Evolutionary conservation across 164 flowering plant genomes (phyloP).

Genomic region (Chimonanthus praecox): DNA sequence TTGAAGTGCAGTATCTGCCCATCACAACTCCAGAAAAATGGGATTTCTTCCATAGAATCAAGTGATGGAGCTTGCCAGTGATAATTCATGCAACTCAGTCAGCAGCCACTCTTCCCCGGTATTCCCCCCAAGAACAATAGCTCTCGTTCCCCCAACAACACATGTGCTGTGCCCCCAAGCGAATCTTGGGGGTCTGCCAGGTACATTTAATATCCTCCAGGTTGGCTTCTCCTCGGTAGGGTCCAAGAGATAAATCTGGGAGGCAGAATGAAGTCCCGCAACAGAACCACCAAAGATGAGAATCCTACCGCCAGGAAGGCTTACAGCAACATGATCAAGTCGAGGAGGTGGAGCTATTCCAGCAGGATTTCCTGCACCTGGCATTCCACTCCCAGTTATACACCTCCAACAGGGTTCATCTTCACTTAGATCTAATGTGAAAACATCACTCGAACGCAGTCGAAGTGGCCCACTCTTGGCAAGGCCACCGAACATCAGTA

Average conservation of each 20-base stretch:
- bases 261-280: slow-evolving; percentile 91
- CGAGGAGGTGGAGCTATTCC: slow-evolving; percentile 91
- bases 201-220: slow-evolving; percentile 86
- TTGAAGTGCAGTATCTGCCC: neutral
- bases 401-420: slow-evolving; percentile 90
- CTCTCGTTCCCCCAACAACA: slow-evolving; percentile 89
- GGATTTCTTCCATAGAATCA: slow-evolving; percentile 5
- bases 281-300: slow-evolving; percentile 94
- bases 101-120: slow-evolving; percentile 97
- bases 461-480: slow-evolving; percentile 92
- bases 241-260: slow-evolving; percentile 77
- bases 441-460: slow-evolving; percentile 86
- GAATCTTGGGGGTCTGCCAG: slow-evolving; percentile 83
- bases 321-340: slow-evolving; percentile 94
- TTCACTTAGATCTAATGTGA: slow-evolving; percentile 81
- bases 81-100: slow-evolving; percentile 76
- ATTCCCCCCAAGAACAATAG: slow-evolving; percentile 89
- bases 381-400: slow-evolving; percentile 89
- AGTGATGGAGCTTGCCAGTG: slow-evolving; percentile 48
- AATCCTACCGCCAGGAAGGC: slow-evolving; percentile 87
- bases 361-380: slow-evolving; percentile 85
- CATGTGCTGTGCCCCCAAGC: slow-evolving; percentile 98
- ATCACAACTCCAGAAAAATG: neutral
- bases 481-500: slow-evolving; percentile 89
- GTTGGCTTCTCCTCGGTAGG: slow-evolving; percentile 95